Evolutionary conservation across 2,329 filamentous ascomycete species (phyloP), one percentile per base, ranked within the genome.

Genomic region (Fusarium globosum): DNA sequence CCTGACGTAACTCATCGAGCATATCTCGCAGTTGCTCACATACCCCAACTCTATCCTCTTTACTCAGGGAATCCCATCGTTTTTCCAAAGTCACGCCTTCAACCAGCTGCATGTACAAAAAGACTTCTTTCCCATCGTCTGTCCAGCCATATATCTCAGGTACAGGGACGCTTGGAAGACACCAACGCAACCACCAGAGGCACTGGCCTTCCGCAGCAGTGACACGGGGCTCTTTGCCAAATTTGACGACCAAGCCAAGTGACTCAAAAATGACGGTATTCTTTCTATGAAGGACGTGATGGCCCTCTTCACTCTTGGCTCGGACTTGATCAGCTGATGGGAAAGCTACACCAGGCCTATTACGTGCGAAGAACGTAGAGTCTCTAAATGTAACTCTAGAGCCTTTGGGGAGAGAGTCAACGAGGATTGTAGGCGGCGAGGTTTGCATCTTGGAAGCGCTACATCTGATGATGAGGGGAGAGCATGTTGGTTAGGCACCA

Each of bases 121-220:
- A 56, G 3, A 42, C 4, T 21, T 60, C n/a, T 21, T 18, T 30
- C 8, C 4, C 23, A 6, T 69, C 51, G 0, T 26, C 57, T 1
- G 20, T 12, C 69, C 57, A 72, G 4, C 65, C 43, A 9, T 74
- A 72, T 12, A 72, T 71, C 12, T 72, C 62, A 6, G 69, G 69
- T 6, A 70, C 60, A 4, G 60, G 62, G 4, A 70, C 39, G 5
- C 52, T 26, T 11, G 62, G 62, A 7, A 68, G 16, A n/a, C 30
- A 18, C 7, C 20, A 52, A 23, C 36, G 12, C 2, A 69, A 14
- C 45, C 51, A 28, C 52, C 51, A 58, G 8, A 48, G 35, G 15
- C 6, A 63, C 23, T 57, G 38, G 2, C 39, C 55, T 57, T 46
- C 30, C 7, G 39, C 28, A 21, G 26, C 10, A 7, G n/a, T 46